These are phyloP conservation scores for Pezicula radicicola DNA, from an alignment of 2,329 filamentous ascomycete species.

Conservation along the genomic window DNA sequence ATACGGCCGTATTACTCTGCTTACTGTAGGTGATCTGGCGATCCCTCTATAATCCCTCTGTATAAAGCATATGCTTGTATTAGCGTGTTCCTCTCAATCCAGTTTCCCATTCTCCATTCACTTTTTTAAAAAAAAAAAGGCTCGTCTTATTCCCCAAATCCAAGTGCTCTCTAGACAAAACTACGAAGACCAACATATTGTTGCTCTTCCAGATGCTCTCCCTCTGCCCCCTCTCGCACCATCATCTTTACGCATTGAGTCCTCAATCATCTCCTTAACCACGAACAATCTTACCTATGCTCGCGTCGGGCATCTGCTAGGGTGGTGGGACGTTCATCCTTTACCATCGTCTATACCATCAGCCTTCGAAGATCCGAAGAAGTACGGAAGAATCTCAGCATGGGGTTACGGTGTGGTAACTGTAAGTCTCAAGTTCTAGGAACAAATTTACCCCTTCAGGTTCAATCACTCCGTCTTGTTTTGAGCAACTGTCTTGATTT, in stretches of 20 bases:
- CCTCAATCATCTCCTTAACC: constrained; percentile 18
- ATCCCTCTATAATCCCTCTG: too few relatives aligned
- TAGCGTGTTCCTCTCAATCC: too few relatives aligned
- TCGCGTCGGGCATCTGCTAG: constrained; percentile 15
- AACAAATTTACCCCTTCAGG: too few relatives aligned
- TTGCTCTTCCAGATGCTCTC: constrained; percentile 13
- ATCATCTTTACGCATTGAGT: constrained; percentile 19
- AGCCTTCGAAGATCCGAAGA: constrained; percentile 14
- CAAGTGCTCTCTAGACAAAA: constrained; percentile 20
- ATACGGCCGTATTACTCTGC: too few relatives aligned
- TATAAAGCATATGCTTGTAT: too few relatives aligned
- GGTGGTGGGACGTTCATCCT: constrained; percentile 25
- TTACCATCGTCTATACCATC: constrained; percentile 17
- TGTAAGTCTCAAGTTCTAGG: too few relatives aligned
- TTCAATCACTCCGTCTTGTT: too few relatives aligned
- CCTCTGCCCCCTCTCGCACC: constrained; percentile 11
- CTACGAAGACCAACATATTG: constrained; percentile 21
- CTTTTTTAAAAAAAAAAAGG: too few relatives aligned
- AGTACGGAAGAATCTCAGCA: constrained; percentile 24
- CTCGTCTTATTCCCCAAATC: constrained; percentile 3
- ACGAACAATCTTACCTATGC: constrained; percentile 24
- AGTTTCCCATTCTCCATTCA: too few relatives aligned
- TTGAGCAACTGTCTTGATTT: too few relatives aligned
- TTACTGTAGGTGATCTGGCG: too few relatives aligned
- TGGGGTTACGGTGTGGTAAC: constrained; percentile 21